These are phyloP conservation scores for Leccinum pachyderme DNA, from an alignment of 1,284 basidiomycete genomes.

Conservation along the genomic window DNA sequence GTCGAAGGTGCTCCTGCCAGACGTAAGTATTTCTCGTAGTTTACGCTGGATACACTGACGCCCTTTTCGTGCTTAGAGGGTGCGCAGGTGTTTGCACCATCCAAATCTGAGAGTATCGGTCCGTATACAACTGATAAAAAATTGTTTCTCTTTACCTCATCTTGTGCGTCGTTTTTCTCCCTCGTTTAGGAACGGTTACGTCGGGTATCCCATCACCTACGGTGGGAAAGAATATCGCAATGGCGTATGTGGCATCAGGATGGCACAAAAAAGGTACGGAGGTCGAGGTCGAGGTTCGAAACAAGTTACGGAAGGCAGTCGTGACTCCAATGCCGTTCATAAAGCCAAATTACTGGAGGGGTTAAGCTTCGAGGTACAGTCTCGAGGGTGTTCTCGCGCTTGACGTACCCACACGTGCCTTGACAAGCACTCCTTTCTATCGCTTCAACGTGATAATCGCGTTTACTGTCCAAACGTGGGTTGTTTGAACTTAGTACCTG, in stretches of 20 bases:
- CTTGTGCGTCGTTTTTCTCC: background rate
- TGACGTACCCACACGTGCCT: background rate
- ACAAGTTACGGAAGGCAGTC: conserved; percentile 66
- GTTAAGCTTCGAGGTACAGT: conserved; percentile 27
- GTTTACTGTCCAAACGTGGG: background rate
- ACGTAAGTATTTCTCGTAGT: conserved; percentile 42
- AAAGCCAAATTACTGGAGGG: conserved; percentile 69
- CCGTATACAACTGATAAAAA: conserved; percentile 14
- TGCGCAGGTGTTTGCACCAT: conserved; percentile 67
- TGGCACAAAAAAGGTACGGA: conserved; percentile 91
- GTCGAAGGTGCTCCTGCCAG: conserved; percentile 87
- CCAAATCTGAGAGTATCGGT: conserved; percentile 60
- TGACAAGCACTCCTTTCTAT: background rate
- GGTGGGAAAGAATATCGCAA: conserved; percentile 89
- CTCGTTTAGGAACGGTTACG: conserved; percentile 69
- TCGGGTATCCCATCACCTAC: conserved; percentile 96
- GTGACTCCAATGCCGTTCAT: conserved; percentile 83
- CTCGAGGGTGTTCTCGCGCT: background rate
- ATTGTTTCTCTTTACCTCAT: conserved; percentile 1
- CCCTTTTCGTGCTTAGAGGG: conserved; percentile 56
- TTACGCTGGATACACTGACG: conserved; percentile 1
- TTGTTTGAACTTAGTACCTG: background rate
- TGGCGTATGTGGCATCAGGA: conserved; percentile 85
- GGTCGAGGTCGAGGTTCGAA: conserved; percentile 76
- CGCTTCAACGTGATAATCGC: background rate